Evolutionary conservation across 1,284 basidiomycete species (phyloP).

Genomic region (Moesziomyces sp.): DNA sequence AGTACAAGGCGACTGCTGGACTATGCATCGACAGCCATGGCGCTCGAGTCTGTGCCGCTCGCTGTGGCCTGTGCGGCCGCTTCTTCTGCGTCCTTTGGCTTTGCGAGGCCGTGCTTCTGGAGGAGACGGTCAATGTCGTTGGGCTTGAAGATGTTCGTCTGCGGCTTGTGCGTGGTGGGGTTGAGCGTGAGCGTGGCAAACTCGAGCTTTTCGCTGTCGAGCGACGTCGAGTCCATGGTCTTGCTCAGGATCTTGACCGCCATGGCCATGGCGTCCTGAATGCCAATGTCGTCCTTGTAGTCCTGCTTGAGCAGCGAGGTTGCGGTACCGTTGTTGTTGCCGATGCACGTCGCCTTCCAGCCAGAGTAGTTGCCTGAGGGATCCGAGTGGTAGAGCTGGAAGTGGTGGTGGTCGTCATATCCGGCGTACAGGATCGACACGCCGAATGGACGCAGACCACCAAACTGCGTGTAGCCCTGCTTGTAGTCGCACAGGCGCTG

Average conservation of each 20-base stretch:
- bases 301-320: slow-evolving; percentile 96
- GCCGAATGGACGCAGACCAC: slow-evolving; percentile 97
- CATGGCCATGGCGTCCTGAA: slow-evolving; percentile 79
- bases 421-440: slow-evolving; percentile 96
- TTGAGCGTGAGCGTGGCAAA: slow-evolving; percentile 92
- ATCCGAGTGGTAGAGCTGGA: slow-evolving; percentile 98
- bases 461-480: slow-evolving; percentile 97
- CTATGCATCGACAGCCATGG: slow-evolving; percentile 62
- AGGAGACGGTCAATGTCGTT: slow-evolving; percentile 88
- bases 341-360: slow-evolving; percentile 98
- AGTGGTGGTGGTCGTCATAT: slow-evolving; percentile 92
- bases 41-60: slow-evolving; percentile 17
- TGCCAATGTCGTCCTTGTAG: slow-evolving; percentile 89
- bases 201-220: slow-evolving; percentile 79
- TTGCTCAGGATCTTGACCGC: slow-evolving; percentile 97
- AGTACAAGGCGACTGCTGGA: slow-evolving; percentile 11
- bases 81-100: slow-evolving; percentile 78
- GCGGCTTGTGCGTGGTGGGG: slow-evolving; percentile 79
- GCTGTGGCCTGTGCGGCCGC: slow-evolving; percentile 17
- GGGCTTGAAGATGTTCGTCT: slow-evolving; percentile 91
- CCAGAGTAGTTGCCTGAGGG: slow-evolving; percentile 98
- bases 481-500: slow-evolving; percentile 96
- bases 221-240: slow-evolving; percentile 97
- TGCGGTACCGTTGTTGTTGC: slow-evolving; percentile 93
- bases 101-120: slow-evolving; percentile 81